Conservation (phyloP, 139 green algal species). For the Picochlorum sp. region DNA sequence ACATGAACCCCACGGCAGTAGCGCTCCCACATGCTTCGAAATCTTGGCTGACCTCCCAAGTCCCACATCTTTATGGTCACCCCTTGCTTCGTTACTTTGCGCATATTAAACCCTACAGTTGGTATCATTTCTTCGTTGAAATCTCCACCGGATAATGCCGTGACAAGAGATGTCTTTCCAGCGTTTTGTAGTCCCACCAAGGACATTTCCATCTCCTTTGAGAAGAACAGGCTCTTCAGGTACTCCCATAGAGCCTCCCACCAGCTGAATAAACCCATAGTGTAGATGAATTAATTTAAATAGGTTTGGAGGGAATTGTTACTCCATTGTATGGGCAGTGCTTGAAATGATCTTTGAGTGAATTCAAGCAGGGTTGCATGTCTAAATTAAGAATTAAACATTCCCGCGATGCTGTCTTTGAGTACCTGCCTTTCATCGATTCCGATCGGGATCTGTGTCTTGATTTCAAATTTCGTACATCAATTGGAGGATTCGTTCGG, state of each 20-base stretch:
- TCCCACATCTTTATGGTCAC: constrained; percentile 99
- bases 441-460: too few relatives aligned
- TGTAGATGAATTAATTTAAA: background rate
- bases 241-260: constrained; percentile 46
- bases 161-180: constrained; percentile 93
- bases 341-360: too few relatives aligned
- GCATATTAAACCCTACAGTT: constrained; percentile 99
- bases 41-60: constrained; percentile 89
- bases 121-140: constrained; percentile 89
- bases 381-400: too few relatives aligned
- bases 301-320: too few relatives aligned
- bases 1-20: constrained; percentile 95
- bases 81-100: constrained; percentile 87
- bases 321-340: too few relatives aligned
- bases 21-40: constrained; percentile 96
- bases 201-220: constrained; percentile 96
- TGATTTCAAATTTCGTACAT: too few relatives aligned
- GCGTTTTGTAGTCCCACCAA: constrained; percentile 96
- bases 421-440: too few relatives aligned
- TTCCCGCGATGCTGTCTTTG: too few relatives aligned
- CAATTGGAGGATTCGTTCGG: too few relatives aligned
- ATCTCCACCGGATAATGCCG: constrained; percentile 82
- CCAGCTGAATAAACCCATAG: constrained; percentile 1
- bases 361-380: too few relatives aligned
- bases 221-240: constrained; percentile 87